These are phyloP conservation scores for Candida fluviatilis DNA, from an alignment of 805 yeast genomes.

Conservation along the genomic window DNA sequence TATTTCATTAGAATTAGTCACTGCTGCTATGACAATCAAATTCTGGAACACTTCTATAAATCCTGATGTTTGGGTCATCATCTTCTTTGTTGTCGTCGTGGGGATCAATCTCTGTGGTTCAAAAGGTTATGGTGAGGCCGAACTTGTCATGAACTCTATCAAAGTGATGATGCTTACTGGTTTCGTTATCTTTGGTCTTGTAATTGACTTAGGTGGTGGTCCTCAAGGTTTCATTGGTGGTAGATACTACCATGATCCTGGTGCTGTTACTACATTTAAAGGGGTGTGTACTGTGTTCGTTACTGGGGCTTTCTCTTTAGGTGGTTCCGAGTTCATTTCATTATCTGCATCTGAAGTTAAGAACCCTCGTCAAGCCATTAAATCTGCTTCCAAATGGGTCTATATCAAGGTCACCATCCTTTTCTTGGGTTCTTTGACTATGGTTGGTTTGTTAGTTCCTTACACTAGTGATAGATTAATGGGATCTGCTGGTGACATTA, in stretches of 20 bases:
- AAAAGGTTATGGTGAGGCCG: slow-evolving; percentile 43
- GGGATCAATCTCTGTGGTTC: slow-evolving; percentile 43
- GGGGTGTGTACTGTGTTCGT: slow-evolving; percentile 38
- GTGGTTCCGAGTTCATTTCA: slow-evolving; percentile 39
- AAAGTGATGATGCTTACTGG: slow-evolving; percentile 36
- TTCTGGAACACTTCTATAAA: slow-evolving; percentile 50
- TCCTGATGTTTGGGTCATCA: slow-evolving; percentile 53
- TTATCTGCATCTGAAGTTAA: slow-evolving; percentile 34
- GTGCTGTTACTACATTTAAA: slow-evolving; percentile 33
- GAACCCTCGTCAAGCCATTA: slow-evolving; percentile 36
- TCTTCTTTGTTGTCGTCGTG: slow-evolving; percentile 45
- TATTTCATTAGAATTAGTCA: slow-evolving; percentile 59
- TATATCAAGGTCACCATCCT: slow-evolving; percentile 34
- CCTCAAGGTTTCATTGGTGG: slow-evolving; percentile 36
- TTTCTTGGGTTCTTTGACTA: slow-evolving; percentile 35
- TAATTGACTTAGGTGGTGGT: slow-evolving; percentile 36
- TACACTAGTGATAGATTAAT: slow-evolving; percentile 25
- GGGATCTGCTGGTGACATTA: slow-evolving; percentile 27
- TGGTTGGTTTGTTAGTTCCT: slow-evolving; percentile 40
- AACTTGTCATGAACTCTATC: slow-evolving; percentile 32
- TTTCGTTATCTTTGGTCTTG: slow-evolving; percentile 37
- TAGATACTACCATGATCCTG: slow-evolving; percentile 37
- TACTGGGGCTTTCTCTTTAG: slow-evolving; percentile 38
- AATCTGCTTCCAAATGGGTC: slow-evolving; percentile 37
- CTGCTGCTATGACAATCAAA: slow-evolving; percentile 57